Base-by-base conservation (phyloP, 371 early-diverging fungal genomes). In the Coemansia sp. region DNA sequence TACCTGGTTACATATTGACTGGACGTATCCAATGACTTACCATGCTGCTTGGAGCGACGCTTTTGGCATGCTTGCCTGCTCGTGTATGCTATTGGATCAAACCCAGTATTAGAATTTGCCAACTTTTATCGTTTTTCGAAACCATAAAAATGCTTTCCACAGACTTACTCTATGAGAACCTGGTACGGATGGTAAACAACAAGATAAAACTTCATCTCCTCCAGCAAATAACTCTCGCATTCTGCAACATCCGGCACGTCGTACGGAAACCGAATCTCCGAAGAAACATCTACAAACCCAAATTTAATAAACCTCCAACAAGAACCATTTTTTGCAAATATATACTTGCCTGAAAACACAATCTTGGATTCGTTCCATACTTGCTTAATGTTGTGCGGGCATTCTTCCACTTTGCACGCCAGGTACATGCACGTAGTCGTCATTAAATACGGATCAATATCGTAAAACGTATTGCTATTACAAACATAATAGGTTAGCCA, bases 131-230 rank as follows among this genome's bases (percentile, higher is more conserved):
- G 0, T 9, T 2, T 32, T 32, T 32, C 23, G 32, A 7, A 9
- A 32, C 32, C 23, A 8, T 36, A 21, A 36, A 1, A 1, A 15
- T 8, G 2, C 11, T 4, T 8, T 1, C 13, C 1, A 1, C 1
- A 0, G 5, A 76, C 82, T 59, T 71, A 84, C 74, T 86, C 83
- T 1, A 84, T 82, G 1, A 94, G 83, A 4, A 90, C 83, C 40
- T 90, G 86, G 76, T 94, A 96, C 1, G 96, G 94, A 65, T 94
- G 94, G 83, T 88, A 93, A 0, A 93, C 86, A 52, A 94, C 90
- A 65, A 92, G 70, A 66, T 90, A 90, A 70, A 93, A 94, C 61
- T 92, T 87, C 53, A 96, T 83, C 36, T 93, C 94, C 73, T 95
- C 95, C 49, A 96, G 60, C 36, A 96, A 70, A 65, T 94, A 92